Evolutionary conservation across 1,139 yeast genomes (phyloP), one percentile per base, ranked within the genome.

Genomic region (Geotrichum cucujoidarum): DNA sequence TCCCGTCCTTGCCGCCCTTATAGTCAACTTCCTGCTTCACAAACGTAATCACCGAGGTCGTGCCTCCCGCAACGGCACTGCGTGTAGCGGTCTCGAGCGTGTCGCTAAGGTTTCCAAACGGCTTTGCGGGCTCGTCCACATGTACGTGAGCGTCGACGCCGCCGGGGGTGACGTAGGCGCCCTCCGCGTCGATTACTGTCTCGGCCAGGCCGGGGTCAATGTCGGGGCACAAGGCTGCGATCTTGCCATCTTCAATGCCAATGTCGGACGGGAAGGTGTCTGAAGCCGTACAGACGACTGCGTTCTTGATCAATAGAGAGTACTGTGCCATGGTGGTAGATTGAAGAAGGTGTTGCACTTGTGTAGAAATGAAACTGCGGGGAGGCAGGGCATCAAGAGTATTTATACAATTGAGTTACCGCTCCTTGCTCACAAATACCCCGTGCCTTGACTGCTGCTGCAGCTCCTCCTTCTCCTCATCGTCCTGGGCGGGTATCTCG

Each of bases 41-140:
- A 64, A 73, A 70, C 13, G 71, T 68, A 48, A 72, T 60, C 42
- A 74, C 61, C 0, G 76, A 67, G 4, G 78, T 74, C 2, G 76
- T 74, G 11, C 78, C 78, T 35, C 78, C 78, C 7, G 79, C 72
- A 16, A 81, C 77, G 1, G 84, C 83, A 17, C 81, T 75, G 57
- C 72, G 70, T 2, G 85, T 76, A 0, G 83, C 85, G 2, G 80
- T 71, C 41, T 74, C 80, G 58, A 78, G 77, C 4, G 78, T 78
- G 59, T 79, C 83, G n/a, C 45, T 33, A 6, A 46, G 31, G 27
- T 41, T 35, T 43, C 78, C 64, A 21, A 53, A 53, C 1, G 56
- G 49, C 34, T 35, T 32, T 4, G 77, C 76, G 0, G 76, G 77
- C 56, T 78, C 82, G 56, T 78, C 77, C 47, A 80, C 65, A 55